These are phyloP conservation scores for Metschnikowia chrysomelidarum DNA, from an alignment of 805 yeast genomes.

Conservation along the genomic window DNA sequence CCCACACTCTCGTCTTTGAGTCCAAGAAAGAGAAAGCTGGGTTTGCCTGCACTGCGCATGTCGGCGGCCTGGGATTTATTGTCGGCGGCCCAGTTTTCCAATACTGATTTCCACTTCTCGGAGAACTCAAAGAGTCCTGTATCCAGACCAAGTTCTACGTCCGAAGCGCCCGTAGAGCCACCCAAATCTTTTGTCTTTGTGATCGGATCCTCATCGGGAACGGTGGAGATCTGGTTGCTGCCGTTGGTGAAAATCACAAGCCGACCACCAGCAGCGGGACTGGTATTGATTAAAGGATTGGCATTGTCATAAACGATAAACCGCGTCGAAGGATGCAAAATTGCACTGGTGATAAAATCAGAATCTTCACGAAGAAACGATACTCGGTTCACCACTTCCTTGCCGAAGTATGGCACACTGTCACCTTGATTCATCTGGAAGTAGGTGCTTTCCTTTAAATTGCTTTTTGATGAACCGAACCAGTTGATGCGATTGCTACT, in stretches of 20 bases:
- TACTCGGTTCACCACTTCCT: constrained; percentile 59
- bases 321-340: constrained; percentile 45
- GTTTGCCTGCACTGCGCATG: constrained; percentile 36
- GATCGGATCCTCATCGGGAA: no score
- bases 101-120: constrained; percentile 14
- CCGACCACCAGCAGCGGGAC: constrained; percentile 16
- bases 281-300: constrained; percentile 31
- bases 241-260: constrained; percentile 38
- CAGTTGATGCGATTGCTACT: background rate
- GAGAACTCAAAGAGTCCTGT: constrained; percentile 22
- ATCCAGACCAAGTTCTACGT: no score
- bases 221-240: constrained; percentile 28
- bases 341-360: constrained; percentile 47
- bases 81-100: constrained; percentile 29
- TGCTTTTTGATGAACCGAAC: no score
- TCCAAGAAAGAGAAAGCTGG: constrained; percentile 41
- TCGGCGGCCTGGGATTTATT: constrained; percentile 38
- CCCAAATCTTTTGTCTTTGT: no score
- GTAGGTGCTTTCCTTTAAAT: constrained; percentile 2
- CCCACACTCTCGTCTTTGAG: constrained; percentile 46
- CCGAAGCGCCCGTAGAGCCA: constrained; percentile 15
- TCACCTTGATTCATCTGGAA: constrained; percentile 17
- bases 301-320: constrained; percentile 43
- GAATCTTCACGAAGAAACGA: constrained; percentile 59
- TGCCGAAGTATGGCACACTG: constrained; percentile 40